Conservation (phyloP, 2,329 filamentous ascomycete species). For the Aspergillus sclerotialis region DNA sequence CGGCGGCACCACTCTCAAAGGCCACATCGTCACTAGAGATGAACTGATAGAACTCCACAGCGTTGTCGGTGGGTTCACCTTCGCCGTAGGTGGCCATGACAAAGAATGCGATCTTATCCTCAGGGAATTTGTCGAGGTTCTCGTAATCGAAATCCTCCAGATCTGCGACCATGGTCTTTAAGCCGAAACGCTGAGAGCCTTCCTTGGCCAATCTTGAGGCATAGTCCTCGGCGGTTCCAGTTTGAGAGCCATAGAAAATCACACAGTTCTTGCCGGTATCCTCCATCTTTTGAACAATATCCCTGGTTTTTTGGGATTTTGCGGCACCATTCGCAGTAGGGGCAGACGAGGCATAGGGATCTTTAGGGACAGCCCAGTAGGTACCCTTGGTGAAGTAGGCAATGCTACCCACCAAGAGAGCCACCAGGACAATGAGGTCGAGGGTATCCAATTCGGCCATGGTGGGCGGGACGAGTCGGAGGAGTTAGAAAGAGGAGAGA, state of each 20-base stretch:
- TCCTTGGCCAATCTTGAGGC: conserved; percentile 94
- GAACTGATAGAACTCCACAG: conserved; percentile 98
- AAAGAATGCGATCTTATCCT: conserved; percentile 90
- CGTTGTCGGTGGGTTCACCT: conserved; percentile 97
- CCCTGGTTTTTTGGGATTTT: conserved; percentile 78
- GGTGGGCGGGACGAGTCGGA: conserved; percentile 4
- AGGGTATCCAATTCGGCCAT: conserved; percentile 97
- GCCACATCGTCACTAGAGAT: conserved; percentile 69
- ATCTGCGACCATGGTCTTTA: conserved; percentile 98
- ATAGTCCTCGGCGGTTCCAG: conserved; percentile 96
- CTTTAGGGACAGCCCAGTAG: conserved; percentile 73
- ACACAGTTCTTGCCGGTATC: conserved; percentile 95
- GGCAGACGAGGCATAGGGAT: conserved; percentile 76
- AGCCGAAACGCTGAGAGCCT: conserved; percentile 87
- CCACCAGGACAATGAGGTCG: conserved; percentile 84
- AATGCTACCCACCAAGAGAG: conserved; percentile 75
- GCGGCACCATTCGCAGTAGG: conserved; percentile 53
- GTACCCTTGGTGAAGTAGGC: conserved; percentile 98
- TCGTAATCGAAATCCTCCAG: conserved; percentile 97
- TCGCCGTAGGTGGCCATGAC: conserved; percentile 96
- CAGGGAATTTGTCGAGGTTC: conserved; percentile 79
- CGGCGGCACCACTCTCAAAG: conserved; percentile 63
- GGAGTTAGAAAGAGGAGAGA: conserved; percentile 2
- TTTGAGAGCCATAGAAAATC: conserved; percentile 97
- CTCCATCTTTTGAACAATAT: conserved; percentile 93